phyloP scores from a whole-genome alignment of 345 rosid genomes.

The Murraya koenigii region DNA sequence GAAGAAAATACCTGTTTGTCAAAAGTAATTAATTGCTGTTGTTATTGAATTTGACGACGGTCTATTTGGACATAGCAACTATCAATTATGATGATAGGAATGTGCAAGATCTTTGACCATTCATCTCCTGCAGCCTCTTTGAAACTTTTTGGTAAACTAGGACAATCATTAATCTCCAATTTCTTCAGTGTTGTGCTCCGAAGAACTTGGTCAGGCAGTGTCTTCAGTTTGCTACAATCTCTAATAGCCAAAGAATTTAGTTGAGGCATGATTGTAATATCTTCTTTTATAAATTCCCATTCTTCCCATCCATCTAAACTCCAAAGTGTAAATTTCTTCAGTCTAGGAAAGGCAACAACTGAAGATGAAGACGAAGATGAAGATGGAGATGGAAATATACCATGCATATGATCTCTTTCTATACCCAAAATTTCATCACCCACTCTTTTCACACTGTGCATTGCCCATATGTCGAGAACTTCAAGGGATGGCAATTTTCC shows the following conservation, averaged over 20 bases:
- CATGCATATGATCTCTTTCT: not conserved
- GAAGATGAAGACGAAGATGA: not conserved
- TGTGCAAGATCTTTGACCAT: not conserved
- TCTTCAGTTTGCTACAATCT: no score
- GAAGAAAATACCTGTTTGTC: no score
- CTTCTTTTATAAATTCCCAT: not conserved
- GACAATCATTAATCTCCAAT: not conserved
- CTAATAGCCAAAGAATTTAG: not conserved
- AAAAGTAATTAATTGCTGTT: no score
- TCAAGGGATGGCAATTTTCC: not conserved
- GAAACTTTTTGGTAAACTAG: not conserved
- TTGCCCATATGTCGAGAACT: accelerated
- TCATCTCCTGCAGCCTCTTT: not conserved
- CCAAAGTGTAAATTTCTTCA: not conserved
- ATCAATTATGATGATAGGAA: not conserved
- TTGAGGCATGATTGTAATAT: not conserved
- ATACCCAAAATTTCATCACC: not conserved
- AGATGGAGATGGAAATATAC: no score
- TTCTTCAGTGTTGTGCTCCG: not conserved
- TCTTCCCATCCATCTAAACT: not conserved
- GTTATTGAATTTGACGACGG: no score
- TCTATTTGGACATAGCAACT: no score
- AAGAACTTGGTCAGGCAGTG: not conserved
- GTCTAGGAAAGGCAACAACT: not conserved
- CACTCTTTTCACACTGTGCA: not conserved